Base-by-base conservation (phyloP, 805 yeast species). In the Tetrapisispora fleetii region DNA sequence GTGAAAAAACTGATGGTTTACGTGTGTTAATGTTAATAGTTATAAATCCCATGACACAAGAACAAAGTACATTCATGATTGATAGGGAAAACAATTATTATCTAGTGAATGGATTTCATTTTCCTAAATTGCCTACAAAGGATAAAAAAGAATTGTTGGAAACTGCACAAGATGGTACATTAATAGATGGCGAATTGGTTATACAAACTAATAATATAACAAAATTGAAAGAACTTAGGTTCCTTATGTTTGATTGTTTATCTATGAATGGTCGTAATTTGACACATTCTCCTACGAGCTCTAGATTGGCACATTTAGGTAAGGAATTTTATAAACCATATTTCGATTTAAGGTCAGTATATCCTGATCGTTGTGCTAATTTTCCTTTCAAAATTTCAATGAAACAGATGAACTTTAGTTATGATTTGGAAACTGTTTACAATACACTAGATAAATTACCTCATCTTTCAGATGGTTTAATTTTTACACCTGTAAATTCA, bases 1-100 rank as follows among this genome's bases (percentile, higher is more conserved):
- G 99, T 69, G 99, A 93, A 60, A 93, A 93, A 63, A 79, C 93
- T 0, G 99, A 93, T 67, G 99, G 99, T 0, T 70, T 91, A 44
- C 72, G 99, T 47, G 88, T 95, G 50, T 69, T 93, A 47, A 72
- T 93, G 73, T 75, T 84, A 46, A 74, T 81, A 4, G 67, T 85
- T 28, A 68, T 77, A 8, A 69, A 78, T 54, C 83, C 82, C 48
- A 83, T 84, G 14, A 78, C 80, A 7, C 81, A 80, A 28, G 91
- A 87, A 43, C 98, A 93, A 63, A 91, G 95, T 3, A 85, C 88
- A 8, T 93, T 89, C 59, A 70, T 93, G 54, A 83, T 93, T 37
- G 91, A 95, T 30, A 74, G 99, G 59, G 91, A 84, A 54, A 86
- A 88, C 60, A 95, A 90, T 53, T 93, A 83, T 64, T 86, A 76